phyloP scores from a whole-genome alignment of 768 basidiomycete genomes.

The Saitozyma podzolica region DNA sequence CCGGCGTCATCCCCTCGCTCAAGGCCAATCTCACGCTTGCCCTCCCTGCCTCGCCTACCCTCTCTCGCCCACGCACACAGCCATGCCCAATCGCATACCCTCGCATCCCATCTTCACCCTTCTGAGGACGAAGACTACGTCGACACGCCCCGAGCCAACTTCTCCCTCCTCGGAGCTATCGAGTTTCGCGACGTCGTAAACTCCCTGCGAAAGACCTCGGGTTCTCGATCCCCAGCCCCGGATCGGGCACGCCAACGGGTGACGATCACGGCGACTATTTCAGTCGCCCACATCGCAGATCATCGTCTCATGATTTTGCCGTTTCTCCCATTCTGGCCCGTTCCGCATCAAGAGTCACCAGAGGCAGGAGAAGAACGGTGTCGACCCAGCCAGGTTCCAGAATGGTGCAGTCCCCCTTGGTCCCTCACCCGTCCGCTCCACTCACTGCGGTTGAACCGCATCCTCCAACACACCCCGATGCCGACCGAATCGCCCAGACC shows the following conservation, averaged over 20 bases:
- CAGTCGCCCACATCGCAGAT: slow-evolving; percentile 20
- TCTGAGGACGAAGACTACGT: slow-evolving; percentile 11
- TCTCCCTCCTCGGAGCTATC: slow-evolving; percentile 86
- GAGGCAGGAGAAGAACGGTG: too few relatives aligned
- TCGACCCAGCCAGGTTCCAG: neutral
- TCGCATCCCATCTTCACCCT: neutral
- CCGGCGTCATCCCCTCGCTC: slow-evolving; percentile 3
- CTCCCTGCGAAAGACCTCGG: slow-evolving; percentile 69
- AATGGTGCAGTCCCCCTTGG: neutral
- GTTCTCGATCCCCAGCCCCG: slow-evolving; percentile 9
- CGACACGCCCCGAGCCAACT: slow-evolving; percentile 45
- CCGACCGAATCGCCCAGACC: neutral
- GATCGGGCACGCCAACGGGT: too few relatives aligned
- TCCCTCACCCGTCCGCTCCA: neutral
- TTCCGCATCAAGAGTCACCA: too few relatives aligned
- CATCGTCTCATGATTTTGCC: slow-evolving; percentile 1
- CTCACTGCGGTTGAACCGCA: neutral
- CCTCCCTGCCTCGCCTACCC: slow-evolving; percentile 1
- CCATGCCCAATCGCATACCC: neutral
- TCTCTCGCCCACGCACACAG: neutral
- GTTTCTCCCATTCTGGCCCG: neutral
- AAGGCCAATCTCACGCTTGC: neutral
- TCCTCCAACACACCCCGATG: neutral
- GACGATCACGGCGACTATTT: slow-evolving; percentile 38
- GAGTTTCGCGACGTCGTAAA: slow-evolving; percentile 92